Evolutionary conservation across 768 basidiomycete genomes (phyloP), one percentile per base, ranked within the genome.

Genomic region (Gyrodon lividus): DNA sequence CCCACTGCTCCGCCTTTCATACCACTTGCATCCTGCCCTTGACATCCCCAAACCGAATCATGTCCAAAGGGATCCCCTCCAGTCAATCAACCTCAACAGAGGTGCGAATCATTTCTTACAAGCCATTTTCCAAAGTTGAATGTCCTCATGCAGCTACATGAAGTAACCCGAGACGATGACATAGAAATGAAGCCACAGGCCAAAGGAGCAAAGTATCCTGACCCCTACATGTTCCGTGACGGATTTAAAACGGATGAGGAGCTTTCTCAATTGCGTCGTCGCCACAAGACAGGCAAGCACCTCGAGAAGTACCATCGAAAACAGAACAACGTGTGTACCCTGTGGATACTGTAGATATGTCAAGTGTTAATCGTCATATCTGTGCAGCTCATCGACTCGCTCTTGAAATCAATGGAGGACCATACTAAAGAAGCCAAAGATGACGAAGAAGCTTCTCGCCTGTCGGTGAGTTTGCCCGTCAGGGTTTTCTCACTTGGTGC

Each of bases 391-490:
- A 96, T 98, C 55, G 65, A 72, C n/a, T 79, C 82, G n/a, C 71
- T 98, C 54, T 78, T 98, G 30, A 97, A 96, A 69, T 82, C 93
- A 1, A 87, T 98, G 82, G 89, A 92, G 31, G 84, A 87, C 30
- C 89, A 94, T 62, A 92, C 92, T 0, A 79, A 82, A 45, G 91
- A 96, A 60, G 93, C 92, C 14, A 79, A 76, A 53, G 75, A 78
- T 12, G 82, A 85, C 28, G 87, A 86, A 64, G 80, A 86, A 31
- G 76, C 77, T 26, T 74, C 79, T 33, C 85, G 88, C 17, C 59
- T 90, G 42, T 77, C 86, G 17, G 90, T 90, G 61, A 55, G 81
- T 69, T 9, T 37, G 26, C 39, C 20, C 28, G 6, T 51, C 20
- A 38, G 13, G 24, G 8, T 28, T 7, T 30, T n/a, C 39, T 8